phyloP scores from a whole-genome alignment of 176 grass and related monocot species.

The Bromus sterilis region DNA sequence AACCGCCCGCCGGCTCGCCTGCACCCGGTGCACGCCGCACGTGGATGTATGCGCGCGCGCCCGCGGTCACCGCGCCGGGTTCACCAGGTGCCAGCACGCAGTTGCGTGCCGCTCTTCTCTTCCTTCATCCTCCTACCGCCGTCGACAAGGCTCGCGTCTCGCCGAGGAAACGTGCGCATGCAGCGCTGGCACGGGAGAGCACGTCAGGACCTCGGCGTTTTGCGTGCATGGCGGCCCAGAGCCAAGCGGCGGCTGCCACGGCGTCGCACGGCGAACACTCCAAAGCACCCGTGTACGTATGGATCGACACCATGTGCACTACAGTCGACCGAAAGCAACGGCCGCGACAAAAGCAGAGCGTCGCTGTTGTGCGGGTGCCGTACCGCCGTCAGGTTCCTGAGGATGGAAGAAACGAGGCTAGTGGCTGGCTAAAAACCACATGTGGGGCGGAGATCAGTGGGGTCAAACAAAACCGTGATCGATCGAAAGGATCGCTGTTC shows the following conservation, averaged over 20 bases:
- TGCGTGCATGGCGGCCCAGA: neutral
- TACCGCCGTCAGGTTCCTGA: neutral
- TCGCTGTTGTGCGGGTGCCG: neutral
- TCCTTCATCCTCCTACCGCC: neutral
- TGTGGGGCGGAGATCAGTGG: neutral
- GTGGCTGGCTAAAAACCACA: neutral
- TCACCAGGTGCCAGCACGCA: neutral
- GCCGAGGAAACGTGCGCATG: neutral
- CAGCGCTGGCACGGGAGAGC: neutral
- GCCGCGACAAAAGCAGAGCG: neutral
- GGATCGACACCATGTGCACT: no score
- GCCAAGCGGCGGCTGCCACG: neutral
- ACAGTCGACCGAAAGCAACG: constrained; percentile 4
- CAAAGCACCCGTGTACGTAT: neutral
- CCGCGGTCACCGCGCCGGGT: neutral
- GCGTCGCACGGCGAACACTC: no score
- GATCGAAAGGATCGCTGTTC: neutral
- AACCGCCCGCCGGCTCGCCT: neutral
- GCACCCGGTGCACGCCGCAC: neutral
- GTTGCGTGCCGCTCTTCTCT: neutral
- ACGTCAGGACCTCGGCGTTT: neutral
- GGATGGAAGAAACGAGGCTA: neutral
- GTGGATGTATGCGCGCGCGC: neutral
- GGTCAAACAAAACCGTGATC: neutral
- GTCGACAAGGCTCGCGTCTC: neutral